Evolutionary conservation across 2,329 filamentous ascomycete genomes (phyloP), one percentile per base, ranked within the genome.

Genomic region (Epicoccum nigrum): DNA sequence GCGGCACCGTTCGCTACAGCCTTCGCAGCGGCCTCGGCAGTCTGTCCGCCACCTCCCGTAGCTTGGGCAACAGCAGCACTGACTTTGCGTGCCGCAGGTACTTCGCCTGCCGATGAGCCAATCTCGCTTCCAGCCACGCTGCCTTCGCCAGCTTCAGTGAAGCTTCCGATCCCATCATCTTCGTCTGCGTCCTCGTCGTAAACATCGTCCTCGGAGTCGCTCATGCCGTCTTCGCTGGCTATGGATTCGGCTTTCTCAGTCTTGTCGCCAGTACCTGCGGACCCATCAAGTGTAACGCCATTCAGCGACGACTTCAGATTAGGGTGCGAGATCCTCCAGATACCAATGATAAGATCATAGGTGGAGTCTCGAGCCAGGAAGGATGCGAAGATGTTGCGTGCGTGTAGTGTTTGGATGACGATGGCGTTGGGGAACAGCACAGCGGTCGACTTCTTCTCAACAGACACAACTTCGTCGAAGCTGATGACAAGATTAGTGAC

Each of bases 281-380:
- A 71, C 55, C 90, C 86, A 58, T 92, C 89, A 3, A 97, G 80
- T 11, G 85, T 83, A 9, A 95, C 90, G 2, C 94, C 93, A 57
- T 97, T 97, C 3, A 96, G 79, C 4, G 91, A 95, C 69, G 92
- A 96, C 72, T 91, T 90, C 23, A 99, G 77, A 47, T 91, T 90
- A 2, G 94, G 93, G 70, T 99, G 94, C 13, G 90, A 94, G 23
- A 97, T 88, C 72, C 96, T 96, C 94, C 94, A 99, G 51, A 99
- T 97, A 53, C 95, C 95, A 60, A 99, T 89, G 69, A 99, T 92
- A 37, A 99, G 79, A 69, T 99, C 95, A 68, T 97, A 99, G 0
- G 95, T 97, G 2, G 92, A 91, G 74, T 99, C 94, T 70, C 94
- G 84, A 66, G 91, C 94, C 4, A 96, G 87, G 60, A 99, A 90